Base-by-base conservation (phyloP, 768 basidiomycete species). In the Suillus cothurnatus region DNA sequence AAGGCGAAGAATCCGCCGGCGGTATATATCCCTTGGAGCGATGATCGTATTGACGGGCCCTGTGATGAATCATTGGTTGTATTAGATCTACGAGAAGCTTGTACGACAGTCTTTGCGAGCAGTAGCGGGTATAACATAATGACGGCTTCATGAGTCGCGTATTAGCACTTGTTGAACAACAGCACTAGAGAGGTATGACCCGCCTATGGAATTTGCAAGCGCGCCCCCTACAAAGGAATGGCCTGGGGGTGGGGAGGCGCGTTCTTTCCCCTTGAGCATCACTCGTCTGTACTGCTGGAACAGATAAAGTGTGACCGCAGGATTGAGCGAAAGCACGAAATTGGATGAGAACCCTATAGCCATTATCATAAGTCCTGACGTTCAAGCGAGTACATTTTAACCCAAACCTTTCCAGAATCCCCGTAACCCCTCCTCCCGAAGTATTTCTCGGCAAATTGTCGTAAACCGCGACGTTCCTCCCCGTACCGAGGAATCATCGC, bases 221-320 rank as follows among this genome's bases (percentile, higher is more conserved):
- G 87, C 86, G 1, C 79, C 86, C n/a, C 83, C 83, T 50, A 88
- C 66, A 71, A 88, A 88, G 0, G 86, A 84, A 66, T 85, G 80
- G 6, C 74, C 67, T 12, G 84, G 78, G 1, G 73, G 78, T 12
- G 82, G 79, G 61, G 80, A 78, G 2, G 65, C 52, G 14, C 68
- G 67, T 36, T 72, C 66, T 43, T 66, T 67, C 39, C 69, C 67
- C 58, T 71, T 26, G 19, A 79, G 67, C 12, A 77, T 69, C 1
- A 82, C 59, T 17, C 82, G 78, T 58, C 84, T 79, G 67, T 82
- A 83, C 15, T 84, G 68, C 63, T 86, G 85, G 71, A 86, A 83
- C 62, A 85, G 76, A 28, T 83, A 82, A 45, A 87, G 79, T 0
- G 86, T 88, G 47, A 89, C 79, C 0, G 87, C 84, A 0, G 88